Percentiles rank a stretch among this genome's conserved stretches.
Evolutionary conservation across 208 protist species (phyloP).

Genomic region (Hexamita inflata): DNA sequence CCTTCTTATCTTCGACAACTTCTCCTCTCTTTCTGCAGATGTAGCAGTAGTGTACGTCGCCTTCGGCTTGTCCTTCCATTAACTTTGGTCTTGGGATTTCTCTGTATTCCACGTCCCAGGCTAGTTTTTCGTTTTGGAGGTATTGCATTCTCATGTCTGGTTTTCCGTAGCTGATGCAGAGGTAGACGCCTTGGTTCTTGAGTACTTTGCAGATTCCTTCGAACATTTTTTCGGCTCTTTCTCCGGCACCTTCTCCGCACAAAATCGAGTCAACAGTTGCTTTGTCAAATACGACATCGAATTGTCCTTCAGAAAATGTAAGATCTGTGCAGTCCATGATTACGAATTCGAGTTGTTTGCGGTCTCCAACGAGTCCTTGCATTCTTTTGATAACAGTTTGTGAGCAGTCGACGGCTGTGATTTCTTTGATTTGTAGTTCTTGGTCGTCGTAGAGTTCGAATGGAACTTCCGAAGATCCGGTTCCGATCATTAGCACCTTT

Average conservation of each 20-base stretch:
- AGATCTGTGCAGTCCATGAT: neutral
- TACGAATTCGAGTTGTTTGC: neutral
- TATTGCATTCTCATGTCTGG: constrained; percentile 24
- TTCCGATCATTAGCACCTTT: neutral
- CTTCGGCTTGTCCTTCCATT: neutral
- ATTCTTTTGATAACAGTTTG: neutral
- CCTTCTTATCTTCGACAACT: neutral
- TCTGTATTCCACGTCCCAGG: constrained; percentile 9
- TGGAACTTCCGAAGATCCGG: constrained; percentile 8
- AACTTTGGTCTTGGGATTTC: constrained; percentile 8
- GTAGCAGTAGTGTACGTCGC: neutral
- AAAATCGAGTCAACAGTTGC: constrained; percentile 14
- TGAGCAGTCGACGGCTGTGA: neutral
- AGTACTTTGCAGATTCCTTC: neutral
- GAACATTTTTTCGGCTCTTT: neutral
- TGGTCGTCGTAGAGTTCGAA: constrained; percentile 20
- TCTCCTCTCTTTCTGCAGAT: constrained; percentile 9
- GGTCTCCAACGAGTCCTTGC: constrained; percentile 10
- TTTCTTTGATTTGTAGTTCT: constrained; percentile 10
- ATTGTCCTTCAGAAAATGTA: neutral
- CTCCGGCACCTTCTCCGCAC: neutral
- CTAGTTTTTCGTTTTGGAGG: constrained; percentile 2
- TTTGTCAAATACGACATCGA: constrained; percentile 22
- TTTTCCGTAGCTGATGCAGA: constrained; percentile 19
- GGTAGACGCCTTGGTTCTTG: constrained; percentile 4